Evolutionary conservation across 1,284 basidiomycete genomes (phyloP), one percentile per base, ranked within the genome.

Genomic region (Tilletiaria anomala): DNA sequence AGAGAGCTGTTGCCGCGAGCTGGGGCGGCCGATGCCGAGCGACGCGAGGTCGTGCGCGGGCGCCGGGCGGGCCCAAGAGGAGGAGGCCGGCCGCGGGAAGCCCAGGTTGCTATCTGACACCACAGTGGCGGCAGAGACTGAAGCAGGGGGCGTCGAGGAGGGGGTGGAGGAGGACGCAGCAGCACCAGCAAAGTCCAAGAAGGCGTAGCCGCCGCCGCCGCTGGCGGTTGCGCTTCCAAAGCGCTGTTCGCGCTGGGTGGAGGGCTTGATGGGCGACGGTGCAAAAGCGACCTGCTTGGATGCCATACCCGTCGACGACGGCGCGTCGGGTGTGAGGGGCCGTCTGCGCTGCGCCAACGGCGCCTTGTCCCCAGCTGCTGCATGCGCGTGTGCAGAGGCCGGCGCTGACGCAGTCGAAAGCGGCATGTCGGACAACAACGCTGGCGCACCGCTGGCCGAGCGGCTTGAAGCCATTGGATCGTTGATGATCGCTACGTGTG

Each of bases 191-290:
- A n/a, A 16, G 11, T 8, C 32, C n/a, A 15, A 17, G 32, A 33
- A 11, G 10, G 32, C 6, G 12, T 6, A 33, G 32, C 6, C 37
- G 17, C 16, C 3, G n/a, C 29, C 32, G 11, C 6, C 15, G 14
- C 23, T 10, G 19, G 16, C 26, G 4, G 32, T 22, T 8, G 43
- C 18, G 8, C 40, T 8, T n/a, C 22, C 37, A 6, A n/a, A n/a
- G n/a, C n/a, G n/a, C n/a, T n/a, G n/a, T n/a, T n/a, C n/a, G n/a
- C n/a, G n/a, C n/a, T n/a, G n/a, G n/a, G n/a, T n/a, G n/a, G n/a
- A n/a, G n/a, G 37, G 46, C 43, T 60, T 60, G 33, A 56, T 55
- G 17, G 57, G 57, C 3, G 57, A 60, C 10, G 57, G 57, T n/a
- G 57, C 57, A 24, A 60, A 60, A 5, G 56, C 57, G 12, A 60